A percentile compares a stretch with the other conserved stretches of the same genome.
phyloP scores from a whole-genome alignment of 805 yeast species.

The Hanseniaspora jakobsenii region DNA sequence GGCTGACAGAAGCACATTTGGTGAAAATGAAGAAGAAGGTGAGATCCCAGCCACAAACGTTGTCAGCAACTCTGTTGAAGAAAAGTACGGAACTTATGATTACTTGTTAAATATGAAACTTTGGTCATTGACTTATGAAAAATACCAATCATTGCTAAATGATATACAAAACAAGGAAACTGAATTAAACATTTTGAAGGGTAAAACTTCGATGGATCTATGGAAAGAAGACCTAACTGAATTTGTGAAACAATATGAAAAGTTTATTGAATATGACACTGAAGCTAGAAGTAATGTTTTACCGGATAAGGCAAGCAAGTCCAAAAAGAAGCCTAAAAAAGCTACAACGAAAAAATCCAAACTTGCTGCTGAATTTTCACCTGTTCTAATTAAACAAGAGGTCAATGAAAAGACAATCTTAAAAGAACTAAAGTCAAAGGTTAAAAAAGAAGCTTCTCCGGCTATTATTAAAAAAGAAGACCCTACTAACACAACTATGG shows the following conservation, averaged over 20 bases:
- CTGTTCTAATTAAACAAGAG: constrained; percentile 23
- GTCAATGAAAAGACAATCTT: constrained; percentile 18
- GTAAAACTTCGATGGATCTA: constrained; percentile 67
- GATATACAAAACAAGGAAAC: constrained; percentile 63
- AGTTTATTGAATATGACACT: constrained; percentile 55
- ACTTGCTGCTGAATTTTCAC: constrained; percentile 18
- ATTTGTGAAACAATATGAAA: constrained; percentile 54
- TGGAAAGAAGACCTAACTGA: constrained; percentile 78
- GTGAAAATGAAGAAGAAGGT: not conserved
- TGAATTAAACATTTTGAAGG: constrained; percentile 55
- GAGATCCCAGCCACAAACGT: constrained; percentile 21
- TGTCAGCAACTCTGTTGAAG: constrained; percentile 36
- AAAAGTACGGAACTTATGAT: constrained; percentile 58
- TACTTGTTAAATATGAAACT: constrained; percentile 84
- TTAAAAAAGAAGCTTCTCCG: not conserved
- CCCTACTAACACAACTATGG: constrained; percentile 15
- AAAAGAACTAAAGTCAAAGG: constrained; percentile 2
- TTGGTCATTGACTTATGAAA: constrained; percentile 84
- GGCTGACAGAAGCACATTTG: constrained; percentile 24
- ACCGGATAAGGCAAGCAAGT: constrained; percentile 35
- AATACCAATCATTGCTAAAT: constrained; percentile 65
- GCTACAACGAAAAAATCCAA: constrained; percentile 18
- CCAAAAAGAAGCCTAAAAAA: constrained; percentile 28
- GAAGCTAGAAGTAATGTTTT: constrained; percentile 42
- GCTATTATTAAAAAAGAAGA: constrained; percentile 12